Base-by-base conservation (phyloP, 441 rosid genomes). In the Manihot esculenta region DNA sequence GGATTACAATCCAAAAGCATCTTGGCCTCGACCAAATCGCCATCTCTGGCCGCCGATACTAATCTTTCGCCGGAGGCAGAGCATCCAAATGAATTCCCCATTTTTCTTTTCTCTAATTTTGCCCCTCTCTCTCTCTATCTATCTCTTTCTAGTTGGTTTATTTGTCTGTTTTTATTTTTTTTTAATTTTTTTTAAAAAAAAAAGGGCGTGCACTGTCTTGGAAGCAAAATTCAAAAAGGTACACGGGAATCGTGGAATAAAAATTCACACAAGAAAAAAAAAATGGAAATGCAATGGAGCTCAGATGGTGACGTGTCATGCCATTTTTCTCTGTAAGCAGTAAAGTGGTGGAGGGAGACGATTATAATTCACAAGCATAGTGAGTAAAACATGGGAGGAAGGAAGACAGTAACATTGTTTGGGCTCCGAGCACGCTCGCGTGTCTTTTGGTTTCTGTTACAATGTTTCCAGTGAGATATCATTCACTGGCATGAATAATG, bases 51-150 rank as follows among this genome's bases (percentile, higher is more conserved):
- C 33, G 99, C 99, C 59, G 99, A 94, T 1, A 94, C 98, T 51
- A 94, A 83, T 72, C 99, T 83, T 88, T 94, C 98, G 0, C 99
- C 99, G 26, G 99, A 94, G 47, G 99, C 99, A 7, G 99, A 94
- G 81, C 99, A 94, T 5, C 99, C 99, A 76, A 94, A 90, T 5
- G 99, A 94, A 83, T 94, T 94, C 26, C 99, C 99, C 99, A 94
- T 94, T 68, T 75, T 13, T 38, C 42, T 38, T 38, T 7, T 38
- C 42, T 38, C 8, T 38, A 33, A 3, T 7, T 7, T 38, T 7
- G 9, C 42, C 42, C 8, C 41, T 42, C n/a, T 30, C 42, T 38
- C 42, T 72, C 47, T n/a, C 27, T 66, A 18, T 48, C 45, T 18
- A 45, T 71, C 30, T 7, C 54, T 47, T 7, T 38, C 42, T 38